Conservation (phyloP, 306 rosid genomes). For the Cercis canadensis region DNA sequence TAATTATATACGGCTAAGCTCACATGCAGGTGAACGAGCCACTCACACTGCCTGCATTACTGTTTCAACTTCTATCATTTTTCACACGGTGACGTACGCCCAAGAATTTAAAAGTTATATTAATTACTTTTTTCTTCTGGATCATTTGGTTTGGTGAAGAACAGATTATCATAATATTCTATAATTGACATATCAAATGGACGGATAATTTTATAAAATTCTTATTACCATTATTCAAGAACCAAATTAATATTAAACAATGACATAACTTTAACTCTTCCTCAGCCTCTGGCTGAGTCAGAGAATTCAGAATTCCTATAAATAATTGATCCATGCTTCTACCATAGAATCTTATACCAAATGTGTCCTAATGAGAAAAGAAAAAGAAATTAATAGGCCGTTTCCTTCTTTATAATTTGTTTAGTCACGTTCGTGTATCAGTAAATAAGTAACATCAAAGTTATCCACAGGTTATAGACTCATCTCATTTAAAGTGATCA, state of each 20-base stretch:
- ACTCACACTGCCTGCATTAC: neutral
- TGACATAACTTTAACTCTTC: neutral
- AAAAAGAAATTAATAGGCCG: too few species aligned
- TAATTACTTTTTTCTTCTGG: neutral
- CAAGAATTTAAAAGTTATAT: too few species aligned
- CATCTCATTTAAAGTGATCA: too few species aligned
- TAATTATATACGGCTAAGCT: neutral
- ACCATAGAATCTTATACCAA: neutral
- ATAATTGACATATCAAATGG: conserved; percentile 2
- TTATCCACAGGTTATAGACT: too few species aligned
- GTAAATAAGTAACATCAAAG: too few species aligned
- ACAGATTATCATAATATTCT: neutral
- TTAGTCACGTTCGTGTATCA: too few species aligned
- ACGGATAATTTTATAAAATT: neutral
- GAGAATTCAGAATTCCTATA: conserved; percentile 1
- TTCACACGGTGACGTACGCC: neutral
- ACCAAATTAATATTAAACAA: neutral
- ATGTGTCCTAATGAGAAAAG: neutral
- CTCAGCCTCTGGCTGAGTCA: conserved; percentile 7
- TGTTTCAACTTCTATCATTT: neutral
- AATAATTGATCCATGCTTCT: conserved; percentile 8
- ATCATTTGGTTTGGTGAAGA: neutral
- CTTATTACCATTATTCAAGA: neutral
- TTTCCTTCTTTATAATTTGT: too few species aligned
- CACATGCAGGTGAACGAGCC: neutral